phyloP scores from a whole-genome alignment of 495 filamentous ascomycete genomes.

The Aspergillus heteromorphus region DNA sequence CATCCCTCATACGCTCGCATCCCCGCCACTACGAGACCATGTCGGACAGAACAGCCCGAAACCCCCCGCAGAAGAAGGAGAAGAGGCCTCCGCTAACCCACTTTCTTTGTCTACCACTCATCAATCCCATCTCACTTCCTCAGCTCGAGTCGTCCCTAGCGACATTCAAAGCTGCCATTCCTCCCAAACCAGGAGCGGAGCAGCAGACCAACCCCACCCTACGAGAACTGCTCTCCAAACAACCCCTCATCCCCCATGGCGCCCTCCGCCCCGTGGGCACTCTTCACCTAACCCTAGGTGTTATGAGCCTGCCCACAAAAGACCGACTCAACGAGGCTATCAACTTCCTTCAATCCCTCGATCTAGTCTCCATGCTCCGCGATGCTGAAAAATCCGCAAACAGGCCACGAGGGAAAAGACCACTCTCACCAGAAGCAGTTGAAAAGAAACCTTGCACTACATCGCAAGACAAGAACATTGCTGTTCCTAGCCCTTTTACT shows the following conservation, averaged over 20 bases:
- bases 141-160: constrained; percentile 58
- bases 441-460: background rate
- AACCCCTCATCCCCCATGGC: constrained; percentile 42
- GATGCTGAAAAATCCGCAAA: constrained; percentile 14
- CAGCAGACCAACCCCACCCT: background rate
- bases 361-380: constrained; percentile 46
- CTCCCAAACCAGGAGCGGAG: constrained; percentile 19
- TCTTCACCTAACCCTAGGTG: constrained; percentile 79
- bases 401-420: background rate
- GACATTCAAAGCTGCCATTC: constrained; percentile 55
- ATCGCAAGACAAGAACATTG: background rate
- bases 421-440: background rate
- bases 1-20: background rate
- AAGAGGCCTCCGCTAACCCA: constrained; percentile 62
- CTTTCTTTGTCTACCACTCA: constrained; percentile 81
- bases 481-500: constrained; percentile 12
- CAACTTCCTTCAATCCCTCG: constrained; percentile 47
- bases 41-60: constrained; percentile 4
- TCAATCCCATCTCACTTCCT: constrained; percentile 53
- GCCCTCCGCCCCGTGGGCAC: constrained; percentile 75
- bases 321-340: constrained; percentile 55
- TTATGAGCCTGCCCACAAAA: constrained; percentile 65
- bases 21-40: constrained; percentile 2
- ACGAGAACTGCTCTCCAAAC: background rate
- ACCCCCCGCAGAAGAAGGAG: constrained; percentile 7